phyloP scores from a whole-genome alignment of 306 rosid species.

The Quercus engelmannii region DNA sequence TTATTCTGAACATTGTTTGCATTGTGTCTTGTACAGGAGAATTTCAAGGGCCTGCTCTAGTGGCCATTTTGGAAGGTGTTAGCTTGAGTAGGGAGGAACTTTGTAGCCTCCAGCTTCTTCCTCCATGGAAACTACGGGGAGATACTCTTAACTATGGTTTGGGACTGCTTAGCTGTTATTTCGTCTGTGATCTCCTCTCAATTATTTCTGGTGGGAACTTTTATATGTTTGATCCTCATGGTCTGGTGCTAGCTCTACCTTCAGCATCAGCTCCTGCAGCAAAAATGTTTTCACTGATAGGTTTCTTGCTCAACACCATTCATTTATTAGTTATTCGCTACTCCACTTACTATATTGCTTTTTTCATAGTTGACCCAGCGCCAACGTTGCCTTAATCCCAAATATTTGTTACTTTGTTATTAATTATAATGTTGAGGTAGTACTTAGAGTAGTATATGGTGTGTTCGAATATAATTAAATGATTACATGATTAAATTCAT shows the following conservation, averaged over 20 bases:
- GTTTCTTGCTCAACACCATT: slow-evolving; percentile 31
- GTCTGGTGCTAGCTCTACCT: slow-evolving; percentile 68
- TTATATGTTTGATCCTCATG: slow-evolving; percentile 91
- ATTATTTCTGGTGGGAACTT: slow-evolving; percentile 81
- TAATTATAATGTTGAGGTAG: background rate
- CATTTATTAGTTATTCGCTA: background rate
- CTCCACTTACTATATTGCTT: background rate
- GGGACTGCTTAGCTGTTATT: slow-evolving; percentile 84
- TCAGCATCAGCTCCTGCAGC: slow-evolving; percentile 68
- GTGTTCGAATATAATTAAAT: too few relatives aligned
- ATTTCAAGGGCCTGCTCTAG: slow-evolving; percentile 93
- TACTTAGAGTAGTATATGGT: background rate
- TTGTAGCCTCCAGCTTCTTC: slow-evolving; percentile 82
- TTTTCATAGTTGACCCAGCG: background rate
- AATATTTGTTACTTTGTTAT: background rate
- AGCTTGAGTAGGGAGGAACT: slow-evolving; percentile 90
- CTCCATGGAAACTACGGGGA: slow-evolving; percentile 94
- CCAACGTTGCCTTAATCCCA: background rate
- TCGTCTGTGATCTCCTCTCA: slow-evolving; percentile 74
- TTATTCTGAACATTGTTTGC: slow-evolving; percentile 15
- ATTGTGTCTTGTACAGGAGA: slow-evolving; percentile 59
- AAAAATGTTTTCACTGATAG: slow-evolving; percentile 81
- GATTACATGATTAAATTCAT: too few relatives aligned
- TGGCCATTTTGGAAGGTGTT: slow-evolving; percentile 82
- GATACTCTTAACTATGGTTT: slow-evolving; percentile 81